Base-by-base conservation (phyloP, 805 yeast genomes). In the Zygoascus bituminiphila region DNA sequence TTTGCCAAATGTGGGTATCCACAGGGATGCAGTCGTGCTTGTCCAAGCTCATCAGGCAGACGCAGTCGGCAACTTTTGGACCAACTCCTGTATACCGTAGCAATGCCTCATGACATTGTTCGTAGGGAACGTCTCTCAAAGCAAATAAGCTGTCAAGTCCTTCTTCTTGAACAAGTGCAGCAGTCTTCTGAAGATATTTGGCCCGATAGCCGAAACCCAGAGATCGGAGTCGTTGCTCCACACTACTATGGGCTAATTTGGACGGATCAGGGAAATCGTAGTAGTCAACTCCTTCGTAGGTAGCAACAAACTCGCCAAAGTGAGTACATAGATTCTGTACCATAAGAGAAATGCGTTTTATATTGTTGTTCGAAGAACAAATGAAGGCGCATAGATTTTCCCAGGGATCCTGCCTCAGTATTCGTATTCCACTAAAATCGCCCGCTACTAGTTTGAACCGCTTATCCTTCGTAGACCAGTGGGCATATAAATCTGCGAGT, bases 51-150 rank as follows among this genome's bases (percentile, higher is more conserved):
- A 93, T 91, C 41, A 93, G 70, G 54, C 94, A 82, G 14, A 93
- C 93, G 63, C 98, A 93, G 58, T 93, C 98, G 0, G 98, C 97
- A 1, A 93, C 98, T 66, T 93, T 93, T 0, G 98, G 98, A 0
- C 98, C 98, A 0, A 93, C 96, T 0, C 98, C 98, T 2, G 76
- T 71, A 56, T 84, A 82, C 52, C 76, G 72, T 54, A 83, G 69
- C 38, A 93, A 66, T 44, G 74, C 78, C 5, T 72, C 69, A 52
- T 80, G 84, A 1, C 82, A 81, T 5, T 70, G 74, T 41, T 67
- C 71, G 54, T 80, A 79, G 2, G 72, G 62, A 36, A 67, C 60
- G 1, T 63, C 53, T 8, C 88, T 67, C 52, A 82, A 67, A 0
- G 60, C 38, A 12, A 33, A 20, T 15, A 58, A 29, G 42, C 40